Evolutionary conservation across 2,329 filamentous ascomycete species (phyloP).

Genomic region (Trichoderma breve): DNA sequence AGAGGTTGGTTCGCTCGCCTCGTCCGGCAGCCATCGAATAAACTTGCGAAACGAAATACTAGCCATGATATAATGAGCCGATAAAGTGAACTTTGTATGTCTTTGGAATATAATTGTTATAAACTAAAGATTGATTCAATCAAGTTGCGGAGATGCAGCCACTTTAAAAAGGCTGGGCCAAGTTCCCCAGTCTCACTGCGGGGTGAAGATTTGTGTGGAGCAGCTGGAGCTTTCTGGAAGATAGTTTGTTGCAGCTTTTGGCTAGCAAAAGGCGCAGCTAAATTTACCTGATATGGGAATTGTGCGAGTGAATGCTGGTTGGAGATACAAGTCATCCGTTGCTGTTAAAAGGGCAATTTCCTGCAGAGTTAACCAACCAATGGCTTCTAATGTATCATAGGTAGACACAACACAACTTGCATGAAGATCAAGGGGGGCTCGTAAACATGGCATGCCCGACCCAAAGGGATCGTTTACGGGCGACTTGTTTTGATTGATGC

Average conservation of each 20-base stretch:
- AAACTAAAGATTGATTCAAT: neutral
- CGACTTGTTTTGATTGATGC: neutral
- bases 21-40: constrained; percentile 56
- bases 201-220: neutral
- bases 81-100: neutral
- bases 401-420: neutral
- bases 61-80: constrained; percentile 34
- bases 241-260: neutral
- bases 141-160: neutral
- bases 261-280: neutral
- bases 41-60: constrained; percentile 57
- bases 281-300: neutral
- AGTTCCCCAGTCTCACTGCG: neutral
- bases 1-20: constrained; percentile 57
- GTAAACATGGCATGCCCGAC: neutral
- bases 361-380: neutral
- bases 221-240: neutral
- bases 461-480: neutral
- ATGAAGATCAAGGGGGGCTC: neutral
- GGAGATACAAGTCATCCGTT: neutral
- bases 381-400: neutral
- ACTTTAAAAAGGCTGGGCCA: neutral
- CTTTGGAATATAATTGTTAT: neutral
- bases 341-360: neutral
- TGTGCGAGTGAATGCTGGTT: neutral